Conservation (phyloP, 1,139 yeast genomes). For the Pichia terricola region DNA sequence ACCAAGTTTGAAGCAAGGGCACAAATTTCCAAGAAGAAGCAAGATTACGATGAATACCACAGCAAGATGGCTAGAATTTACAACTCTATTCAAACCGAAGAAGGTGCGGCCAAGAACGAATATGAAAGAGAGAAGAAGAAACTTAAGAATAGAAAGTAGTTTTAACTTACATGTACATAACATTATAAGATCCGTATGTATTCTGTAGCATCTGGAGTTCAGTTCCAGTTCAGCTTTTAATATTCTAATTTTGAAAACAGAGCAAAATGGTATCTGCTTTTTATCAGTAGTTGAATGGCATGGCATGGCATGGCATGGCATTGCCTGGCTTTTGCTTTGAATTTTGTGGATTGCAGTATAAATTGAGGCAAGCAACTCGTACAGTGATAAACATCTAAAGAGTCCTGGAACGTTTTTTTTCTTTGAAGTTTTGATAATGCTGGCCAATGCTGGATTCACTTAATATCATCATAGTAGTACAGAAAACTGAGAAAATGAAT, state of each 20-base stretch:
- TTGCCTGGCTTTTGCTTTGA: no score
- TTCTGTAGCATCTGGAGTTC: background rate
- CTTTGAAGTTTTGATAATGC: no score
- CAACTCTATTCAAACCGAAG: conserved; percentile 80
- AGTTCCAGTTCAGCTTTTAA: no score
- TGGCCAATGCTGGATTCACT: no score
- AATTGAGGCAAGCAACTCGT: background rate
- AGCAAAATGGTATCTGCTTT: no score
- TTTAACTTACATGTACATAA: background rate
- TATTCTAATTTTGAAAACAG: no score
- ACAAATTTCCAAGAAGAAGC: conserved; percentile 69
- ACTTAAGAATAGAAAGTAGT: conserved; percentile 34
- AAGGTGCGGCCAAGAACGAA: conserved; percentile 88
- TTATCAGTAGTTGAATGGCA: no score
- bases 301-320: no score
- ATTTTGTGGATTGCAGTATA: no score
- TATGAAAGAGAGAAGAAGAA: conserved; percentile 78
- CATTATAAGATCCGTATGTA: background rate
- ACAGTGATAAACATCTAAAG: background rate
- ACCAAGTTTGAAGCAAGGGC: conserved; percentile 81
- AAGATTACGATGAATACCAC: conserved; percentile 71
- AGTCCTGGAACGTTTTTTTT: background rate
- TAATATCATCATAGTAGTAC: no score
- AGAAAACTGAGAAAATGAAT: no score
- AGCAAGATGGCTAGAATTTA: conserved; percentile 80